phyloP scores from a whole-genome alignment of 768 basidiomycete species.

The Clavaria fumosa region DNA sequence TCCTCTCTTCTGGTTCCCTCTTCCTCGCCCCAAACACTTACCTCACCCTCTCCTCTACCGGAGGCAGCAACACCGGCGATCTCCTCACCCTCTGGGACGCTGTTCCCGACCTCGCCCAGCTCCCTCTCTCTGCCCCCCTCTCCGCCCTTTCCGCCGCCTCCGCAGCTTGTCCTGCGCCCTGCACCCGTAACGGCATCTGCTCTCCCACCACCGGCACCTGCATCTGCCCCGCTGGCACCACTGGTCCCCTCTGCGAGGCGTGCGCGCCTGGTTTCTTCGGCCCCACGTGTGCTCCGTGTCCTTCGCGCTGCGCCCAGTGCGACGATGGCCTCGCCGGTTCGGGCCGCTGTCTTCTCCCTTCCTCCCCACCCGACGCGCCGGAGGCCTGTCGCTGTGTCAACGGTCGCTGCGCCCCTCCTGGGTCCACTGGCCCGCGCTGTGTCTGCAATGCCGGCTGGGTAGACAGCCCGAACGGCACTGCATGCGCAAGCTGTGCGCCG shows the following conservation, averaged over 20 bases:
- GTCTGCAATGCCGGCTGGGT: conserved; percentile 68
- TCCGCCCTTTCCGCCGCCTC: conserved; percentile 60
- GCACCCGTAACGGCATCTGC: conserved; percentile 60
- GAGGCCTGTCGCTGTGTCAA: conserved; percentile 72
- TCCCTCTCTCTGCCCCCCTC: conserved; percentile 40
- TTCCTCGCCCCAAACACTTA: conserved; percentile 54
- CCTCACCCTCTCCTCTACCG: conserved; percentile 44
- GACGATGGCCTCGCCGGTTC: conserved; percentile 69
- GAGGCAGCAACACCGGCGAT: conserved; percentile 35
- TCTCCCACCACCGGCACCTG: conserved; percentile 57
- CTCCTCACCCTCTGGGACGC: conserved; percentile 68
- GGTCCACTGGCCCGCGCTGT: too few relatives aligned
- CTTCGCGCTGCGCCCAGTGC: conserved; percentile 50
- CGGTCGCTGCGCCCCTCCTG: conserved; percentile 52
- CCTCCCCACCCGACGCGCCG: conserved; percentile 34
- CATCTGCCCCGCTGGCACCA: conserved; percentile 57
- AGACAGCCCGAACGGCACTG: conserved; percentile 51
- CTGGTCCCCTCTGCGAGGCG: conserved; percentile 63
- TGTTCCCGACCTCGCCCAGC: conserved; percentile 56
- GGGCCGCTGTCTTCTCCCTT: conserved; percentile 48
- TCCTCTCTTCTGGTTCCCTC: conserved; percentile 45
- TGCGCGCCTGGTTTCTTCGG: conserved; percentile 70
- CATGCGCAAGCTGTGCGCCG: conserved; percentile 55
- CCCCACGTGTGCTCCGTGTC: conserved; percentile 52
- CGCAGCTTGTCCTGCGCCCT: conserved; percentile 57